These are phyloP conservation scores for Fusarium nurragi DNA, from an alignment of 2,329 filamentous ascomycete genomes.

Conservation along the genomic window DNA sequence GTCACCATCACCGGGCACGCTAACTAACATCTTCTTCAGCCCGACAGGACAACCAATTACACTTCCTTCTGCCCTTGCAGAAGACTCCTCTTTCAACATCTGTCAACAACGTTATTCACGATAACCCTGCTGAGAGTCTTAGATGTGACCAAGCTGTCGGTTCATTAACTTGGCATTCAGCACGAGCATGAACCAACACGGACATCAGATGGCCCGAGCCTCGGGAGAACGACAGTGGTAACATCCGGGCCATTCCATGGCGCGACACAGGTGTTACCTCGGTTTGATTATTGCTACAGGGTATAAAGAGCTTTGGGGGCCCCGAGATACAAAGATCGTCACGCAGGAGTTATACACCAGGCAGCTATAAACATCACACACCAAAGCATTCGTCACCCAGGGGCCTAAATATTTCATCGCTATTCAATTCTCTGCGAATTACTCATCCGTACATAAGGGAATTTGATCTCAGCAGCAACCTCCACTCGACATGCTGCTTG, in stretches of 20 bases:
- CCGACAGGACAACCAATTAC: slow-evolving; percentile 30
- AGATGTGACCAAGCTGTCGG: slow-evolving; percentile 4
- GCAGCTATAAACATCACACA: neutral
- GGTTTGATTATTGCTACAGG: neutral
- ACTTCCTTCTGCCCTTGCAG: neutral
- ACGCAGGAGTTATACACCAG: neutral
- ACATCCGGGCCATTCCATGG: slow-evolving; percentile 1
- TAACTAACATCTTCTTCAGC: slow-evolving; percentile 19
- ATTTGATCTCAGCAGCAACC: slow-evolving; percentile 28
- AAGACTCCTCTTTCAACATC: slow-evolving; percentile 9
- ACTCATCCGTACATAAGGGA: slow-evolving; percentile 39
- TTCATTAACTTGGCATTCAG: slow-evolving; percentile 17
- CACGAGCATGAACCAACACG: neutral
- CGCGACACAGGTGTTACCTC: slow-evolving; percentile 24
- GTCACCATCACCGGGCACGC: neutral
- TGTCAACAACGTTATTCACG: slow-evolving; percentile 27
- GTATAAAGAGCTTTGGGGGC: slow-evolving; percentile 17
- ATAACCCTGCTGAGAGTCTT: slow-evolving; percentile 23
- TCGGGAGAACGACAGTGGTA: neutral
- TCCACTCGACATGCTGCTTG: slow-evolving; percentile 22
- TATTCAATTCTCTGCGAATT: slow-evolving; percentile 24
- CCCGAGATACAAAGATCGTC: neutral
- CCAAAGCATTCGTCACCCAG: neutral
- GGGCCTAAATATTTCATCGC: slow-evolving; percentile 5
- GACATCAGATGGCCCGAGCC: slow-evolving; percentile 15